Evolutionary conservation across 306 rosid genomes (phyloP).

Genomic region (Purshia tridentata): DNA sequence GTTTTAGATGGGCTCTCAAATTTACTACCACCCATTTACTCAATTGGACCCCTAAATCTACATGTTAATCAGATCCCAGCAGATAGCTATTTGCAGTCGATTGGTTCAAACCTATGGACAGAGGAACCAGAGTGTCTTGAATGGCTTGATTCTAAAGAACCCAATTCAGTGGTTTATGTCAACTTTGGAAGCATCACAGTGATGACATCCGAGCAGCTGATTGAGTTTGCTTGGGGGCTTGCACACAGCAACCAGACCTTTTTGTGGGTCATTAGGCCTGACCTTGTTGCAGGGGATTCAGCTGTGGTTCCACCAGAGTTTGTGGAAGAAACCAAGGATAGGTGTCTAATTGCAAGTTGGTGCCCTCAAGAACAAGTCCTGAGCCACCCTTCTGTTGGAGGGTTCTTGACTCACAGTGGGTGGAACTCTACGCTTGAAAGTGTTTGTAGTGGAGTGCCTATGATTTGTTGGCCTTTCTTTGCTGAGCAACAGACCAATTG

Average conservation of each 20-base stretch:
- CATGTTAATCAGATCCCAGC: slow-evolving; percentile 20
- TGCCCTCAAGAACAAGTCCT: slow-evolving; percentile 60
- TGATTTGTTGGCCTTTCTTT: slow-evolving; percentile 72
- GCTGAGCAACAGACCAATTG: slow-evolving; percentile 75
- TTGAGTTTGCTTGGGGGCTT: slow-evolving; percentile 74
- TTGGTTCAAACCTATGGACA: slow-evolving; percentile 64
- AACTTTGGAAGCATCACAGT: slow-evolving; percentile 50
- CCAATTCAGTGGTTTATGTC: slow-evolving; percentile 20
- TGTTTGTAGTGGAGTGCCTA: slow-evolving; percentile 48
- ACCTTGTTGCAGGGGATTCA: slow-evolving; percentile 41
- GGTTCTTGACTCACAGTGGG: slow-evolving; percentile 65
- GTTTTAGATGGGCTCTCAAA: slow-evolving; percentile 33
- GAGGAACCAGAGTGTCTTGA: slow-evolving; percentile 52
- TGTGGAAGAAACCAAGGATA: slow-evolving; percentile 24
- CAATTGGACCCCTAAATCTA: slow-evolving; percentile 55
- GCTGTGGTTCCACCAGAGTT: slow-evolving; percentile 41
- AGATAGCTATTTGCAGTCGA: slow-evolving; percentile 10
- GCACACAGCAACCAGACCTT: slow-evolving; percentile 44
- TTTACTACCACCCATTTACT: slow-evolving; percentile 42
- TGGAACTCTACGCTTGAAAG: slow-evolving; percentile 86
- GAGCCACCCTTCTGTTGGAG: slow-evolving; percentile 52
- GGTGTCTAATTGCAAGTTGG: slow-evolving; percentile 53
- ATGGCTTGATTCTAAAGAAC: slow-evolving; percentile 46
- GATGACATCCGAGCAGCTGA: slow-evolving; percentile 47
- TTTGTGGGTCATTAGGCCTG: slow-evolving; percentile 62